phyloP scores from a whole-genome alignment of 345 rosid genomes.

The Aquilaria yunnanensis region DNA sequence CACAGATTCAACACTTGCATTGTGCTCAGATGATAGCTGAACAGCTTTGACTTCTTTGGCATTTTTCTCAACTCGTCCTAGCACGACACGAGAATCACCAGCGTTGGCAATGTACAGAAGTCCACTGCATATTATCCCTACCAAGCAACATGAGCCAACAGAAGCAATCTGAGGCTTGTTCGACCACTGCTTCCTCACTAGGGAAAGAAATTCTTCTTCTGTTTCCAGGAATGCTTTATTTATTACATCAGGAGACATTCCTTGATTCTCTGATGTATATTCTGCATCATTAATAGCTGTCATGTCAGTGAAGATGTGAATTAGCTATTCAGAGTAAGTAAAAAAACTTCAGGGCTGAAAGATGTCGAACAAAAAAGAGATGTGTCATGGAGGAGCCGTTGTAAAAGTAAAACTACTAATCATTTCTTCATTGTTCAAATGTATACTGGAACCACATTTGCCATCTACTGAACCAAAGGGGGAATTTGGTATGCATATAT shows the following conservation, averaged over 20 bases:
- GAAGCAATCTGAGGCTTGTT: constrained; percentile 83
- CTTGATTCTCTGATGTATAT: constrained; percentile 66
- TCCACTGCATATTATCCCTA: constrained; percentile 78
- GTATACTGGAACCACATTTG: neutral
- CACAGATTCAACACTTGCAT: constrained; percentile 79
- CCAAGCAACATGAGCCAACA: constrained; percentile 92
- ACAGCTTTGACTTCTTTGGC: constrained; percentile 69
- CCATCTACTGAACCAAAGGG: neutral
- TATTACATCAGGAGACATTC: constrained; percentile 85
- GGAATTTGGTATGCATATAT: neutral
- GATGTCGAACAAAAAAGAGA: neutral
- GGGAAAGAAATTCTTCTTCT: constrained; percentile 80
- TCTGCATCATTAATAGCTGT: constrained; percentile 58
- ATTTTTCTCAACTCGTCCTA: constrained; percentile 52
- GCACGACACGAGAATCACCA: constrained; percentile 90
- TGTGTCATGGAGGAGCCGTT: neutral
- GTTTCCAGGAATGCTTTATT: constrained; percentile 79
- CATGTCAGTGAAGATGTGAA: constrained; percentile 33
- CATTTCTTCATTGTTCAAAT: neutral
- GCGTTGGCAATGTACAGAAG: constrained; percentile 81
- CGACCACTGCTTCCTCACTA: constrained; percentile 67
- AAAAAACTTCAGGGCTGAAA: neutral
- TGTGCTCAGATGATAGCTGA: constrained; percentile 86
- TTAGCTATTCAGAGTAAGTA: constrained; percentile 22
- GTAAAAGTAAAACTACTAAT: neutral